These are phyloP conservation scores for Ogataea neopini DNA, from an alignment of 805 yeast species.

Conservation along the genomic window DNA sequence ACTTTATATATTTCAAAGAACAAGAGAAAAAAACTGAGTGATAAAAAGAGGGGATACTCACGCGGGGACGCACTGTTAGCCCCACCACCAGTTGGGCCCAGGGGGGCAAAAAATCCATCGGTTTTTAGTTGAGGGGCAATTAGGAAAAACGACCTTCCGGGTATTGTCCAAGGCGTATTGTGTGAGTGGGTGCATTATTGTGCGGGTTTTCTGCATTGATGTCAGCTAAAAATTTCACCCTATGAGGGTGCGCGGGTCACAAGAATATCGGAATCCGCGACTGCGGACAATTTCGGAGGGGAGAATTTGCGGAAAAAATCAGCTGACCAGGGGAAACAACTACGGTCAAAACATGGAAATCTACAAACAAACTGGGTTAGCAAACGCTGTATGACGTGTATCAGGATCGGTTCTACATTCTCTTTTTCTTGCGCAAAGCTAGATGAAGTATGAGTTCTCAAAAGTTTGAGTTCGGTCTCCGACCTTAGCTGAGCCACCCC, in stretches of 20 bases:
- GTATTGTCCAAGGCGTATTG: background rate
- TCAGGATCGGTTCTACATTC: no score
- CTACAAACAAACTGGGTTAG: no score
- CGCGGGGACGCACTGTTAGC: constrained; percentile 3
- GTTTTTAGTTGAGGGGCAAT: constrained; percentile 5
- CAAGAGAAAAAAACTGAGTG: constrained; percentile 2
- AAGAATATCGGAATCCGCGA: constrained; percentile 7
- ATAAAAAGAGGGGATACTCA: constrained; percentile 2
- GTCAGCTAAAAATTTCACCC: constrained; percentile 6
- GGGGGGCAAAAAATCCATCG: background rate
- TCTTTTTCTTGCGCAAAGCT: no score
- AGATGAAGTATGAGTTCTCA: no score
- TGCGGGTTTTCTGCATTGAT: constrained; percentile 1
- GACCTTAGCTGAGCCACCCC: background rate
- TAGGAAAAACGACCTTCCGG: background rate
- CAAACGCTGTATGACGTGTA: no score
- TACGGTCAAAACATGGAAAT: no score
- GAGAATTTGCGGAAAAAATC: background rate
- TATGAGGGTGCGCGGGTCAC: constrained; percentile 9
- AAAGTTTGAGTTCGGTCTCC: no score
- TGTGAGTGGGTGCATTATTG: background rate
- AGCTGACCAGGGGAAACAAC: background rate
- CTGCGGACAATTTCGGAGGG: constrained; percentile 5
- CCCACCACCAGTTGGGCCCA: constrained; percentile 4
- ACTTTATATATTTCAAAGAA: background rate